A percentile compares a stretch with the other conserved stretches of the same genome.
These are phyloP conservation scores for Boletus insuetus DNA, from an alignment of 768 basidiomycete genomes.

Conservation along the genomic window DNA sequence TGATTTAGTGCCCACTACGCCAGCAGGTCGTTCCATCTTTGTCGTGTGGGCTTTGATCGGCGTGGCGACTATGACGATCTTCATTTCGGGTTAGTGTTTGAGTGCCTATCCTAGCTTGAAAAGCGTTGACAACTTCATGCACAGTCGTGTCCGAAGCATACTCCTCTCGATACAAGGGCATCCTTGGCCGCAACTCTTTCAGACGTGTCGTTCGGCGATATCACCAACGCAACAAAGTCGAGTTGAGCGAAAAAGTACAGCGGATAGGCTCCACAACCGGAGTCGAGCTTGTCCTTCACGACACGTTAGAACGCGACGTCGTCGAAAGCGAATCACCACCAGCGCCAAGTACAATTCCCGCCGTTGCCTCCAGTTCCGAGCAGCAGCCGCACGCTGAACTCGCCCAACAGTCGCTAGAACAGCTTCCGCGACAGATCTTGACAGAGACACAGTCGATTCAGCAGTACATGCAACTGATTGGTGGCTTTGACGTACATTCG, in stretches of 20 bases:
- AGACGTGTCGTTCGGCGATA: slow-evolving; percentile 47
- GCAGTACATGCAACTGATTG: slow-evolving; percentile 38
- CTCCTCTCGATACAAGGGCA: slow-evolving; percentile 59
- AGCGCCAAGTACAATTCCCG: no score
- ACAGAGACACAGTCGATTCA: slow-evolving; percentile 38
- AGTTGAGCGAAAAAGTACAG: slow-evolving; percentile 14
- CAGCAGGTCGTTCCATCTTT: slow-evolving; percentile 73
- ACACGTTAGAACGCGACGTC: neutral
- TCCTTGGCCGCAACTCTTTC: slow-evolving; percentile 46
- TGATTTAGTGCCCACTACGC: slow-evolving; percentile 58
- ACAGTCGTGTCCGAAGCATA: slow-evolving; percentile 67
- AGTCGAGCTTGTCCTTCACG: neutral
- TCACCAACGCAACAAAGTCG: slow-evolving; percentile 27
- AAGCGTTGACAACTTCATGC: neutral
- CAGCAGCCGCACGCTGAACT: slow-evolving; percentile 6
- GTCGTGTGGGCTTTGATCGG: slow-evolving; percentile 77
- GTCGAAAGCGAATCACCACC: neutral
- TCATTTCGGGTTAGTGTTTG: slow-evolving; percentile 58
- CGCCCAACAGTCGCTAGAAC: slow-evolving; percentile 34
- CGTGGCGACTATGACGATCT: slow-evolving; percentile 71
- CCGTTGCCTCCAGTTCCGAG: slow-evolving; percentile 4
- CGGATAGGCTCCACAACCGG: neutral
- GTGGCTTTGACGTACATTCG: slow-evolving; percentile 10
- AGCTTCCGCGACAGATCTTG: slow-evolving; percentile 39
- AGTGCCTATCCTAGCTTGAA: neutral